phyloP scores from a whole-genome alignment of 2,329 filamentous ascomycete genomes.

The Sclerotinia borealis region DNA sequence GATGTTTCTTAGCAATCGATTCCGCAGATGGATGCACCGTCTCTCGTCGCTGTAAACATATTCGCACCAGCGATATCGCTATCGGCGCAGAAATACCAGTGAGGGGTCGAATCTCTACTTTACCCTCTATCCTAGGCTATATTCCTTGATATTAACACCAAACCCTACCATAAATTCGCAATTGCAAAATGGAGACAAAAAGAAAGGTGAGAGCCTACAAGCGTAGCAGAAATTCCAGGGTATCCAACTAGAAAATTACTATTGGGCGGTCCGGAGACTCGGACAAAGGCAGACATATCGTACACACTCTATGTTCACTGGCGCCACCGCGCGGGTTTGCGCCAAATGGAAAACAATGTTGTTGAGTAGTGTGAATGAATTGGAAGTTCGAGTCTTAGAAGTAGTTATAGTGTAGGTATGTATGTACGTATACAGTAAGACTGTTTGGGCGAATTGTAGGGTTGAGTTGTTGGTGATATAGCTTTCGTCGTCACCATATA shows the following conservation, averaged over 20 bases:
- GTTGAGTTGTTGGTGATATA: conserved; percentile 2
- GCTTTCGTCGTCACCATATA: conserved; percentile 24
- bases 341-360: conserved; percentile 23
- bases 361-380: conserved; percentile 17
- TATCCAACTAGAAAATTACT: conserved; percentile 96
- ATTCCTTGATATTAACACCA: not conserved
- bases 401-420: not conserved
- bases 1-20: conserved; percentile 84
- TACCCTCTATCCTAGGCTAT: conserved; percentile 96
- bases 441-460: conserved; percentile 10
- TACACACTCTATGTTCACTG: conserved; percentile 26
- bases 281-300: conserved; percentile 74
- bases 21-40: conserved; percentile 96
- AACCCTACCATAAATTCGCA: conserved; percentile 16
- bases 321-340: conserved; percentile 29
- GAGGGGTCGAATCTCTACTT: conserved; percentile 89
- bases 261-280: conserved; percentile 95
- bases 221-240: conserved; percentile 91
- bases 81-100: conserved; percentile 84
- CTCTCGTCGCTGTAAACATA: conserved; percentile 88
- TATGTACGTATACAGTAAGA: conserved; percentile 14
- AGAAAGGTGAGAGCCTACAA: conserved; percentile 57
- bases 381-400: conserved; percentile 13
- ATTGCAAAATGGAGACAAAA: conserved; percentile 11
- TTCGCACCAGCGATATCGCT: conserved; percentile 84